A percentile compares a stretch with the other conserved stretches of the same genome.
phyloP scores from a whole-genome alignment of 2,329 filamentous ascomycete species.

The Talaromyces marneffei region DNA sequence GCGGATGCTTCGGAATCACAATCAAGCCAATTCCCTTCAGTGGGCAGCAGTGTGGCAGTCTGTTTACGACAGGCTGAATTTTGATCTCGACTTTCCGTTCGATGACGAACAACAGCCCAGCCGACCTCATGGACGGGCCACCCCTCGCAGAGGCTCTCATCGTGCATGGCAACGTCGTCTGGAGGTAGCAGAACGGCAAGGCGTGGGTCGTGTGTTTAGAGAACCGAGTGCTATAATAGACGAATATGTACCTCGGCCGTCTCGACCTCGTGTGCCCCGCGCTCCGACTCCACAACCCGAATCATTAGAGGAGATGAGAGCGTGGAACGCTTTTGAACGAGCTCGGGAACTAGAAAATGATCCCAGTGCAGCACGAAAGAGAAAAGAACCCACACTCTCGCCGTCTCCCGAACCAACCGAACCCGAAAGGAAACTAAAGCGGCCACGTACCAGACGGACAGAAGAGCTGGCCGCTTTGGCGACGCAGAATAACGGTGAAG shows the following conservation, averaged over 20 bases:
- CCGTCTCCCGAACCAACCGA: constrained; percentile 65
- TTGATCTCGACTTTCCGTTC: constrained; percentile 82
- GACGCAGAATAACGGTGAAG: constrained; percentile 36
- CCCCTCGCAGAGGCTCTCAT: constrained; percentile 46
- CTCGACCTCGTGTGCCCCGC: constrained; percentile 34
- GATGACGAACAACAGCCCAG: constrained; percentile 59
- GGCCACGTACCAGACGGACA: constrained; percentile 70
- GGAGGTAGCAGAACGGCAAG: constrained; percentile 72
- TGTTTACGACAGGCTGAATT: constrained; percentile 70
- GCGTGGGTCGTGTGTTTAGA: constrained; percentile 66
- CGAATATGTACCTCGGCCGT: constrained; percentile 40
- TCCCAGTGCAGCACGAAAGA: constrained; percentile 42
- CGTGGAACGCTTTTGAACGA: constrained; percentile 87
- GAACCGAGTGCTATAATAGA: constrained; percentile 60
- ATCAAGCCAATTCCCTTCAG: constrained; percentile 47
- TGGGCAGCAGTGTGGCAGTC: constrained; percentile 83
- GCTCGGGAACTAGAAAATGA: constrained; percentile 63
- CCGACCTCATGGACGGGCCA: constrained; percentile 16
- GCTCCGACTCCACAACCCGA: constrained; percentile 55
- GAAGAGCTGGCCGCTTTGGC: constrained; percentile 46
- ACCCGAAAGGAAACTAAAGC: constrained; percentile 77
- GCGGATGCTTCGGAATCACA: constrained; percentile 35
- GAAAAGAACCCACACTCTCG: constrained; percentile 61
- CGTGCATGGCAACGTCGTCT: constrained; percentile 78
- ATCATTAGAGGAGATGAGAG: constrained; percentile 70